phyloP scores from a whole-genome alignment of 2,329 filamentous ascomycete species.

The Aspergillus flavus region DNA sequence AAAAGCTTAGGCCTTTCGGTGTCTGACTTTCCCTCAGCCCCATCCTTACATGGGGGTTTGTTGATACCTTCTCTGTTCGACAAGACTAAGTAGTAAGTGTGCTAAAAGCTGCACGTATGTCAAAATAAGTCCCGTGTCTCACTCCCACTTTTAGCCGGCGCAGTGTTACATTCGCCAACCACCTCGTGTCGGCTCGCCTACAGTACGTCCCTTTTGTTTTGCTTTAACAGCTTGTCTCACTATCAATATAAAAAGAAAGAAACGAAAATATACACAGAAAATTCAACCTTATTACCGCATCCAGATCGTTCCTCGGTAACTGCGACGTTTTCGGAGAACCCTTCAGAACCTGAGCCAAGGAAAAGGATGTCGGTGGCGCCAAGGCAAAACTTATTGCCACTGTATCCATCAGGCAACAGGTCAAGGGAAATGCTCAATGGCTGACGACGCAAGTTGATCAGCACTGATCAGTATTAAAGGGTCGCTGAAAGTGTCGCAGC shows the following conservation, averaged over 20 bases:
- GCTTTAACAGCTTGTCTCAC: slow-evolving; percentile 3
- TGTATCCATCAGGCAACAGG: background rate
- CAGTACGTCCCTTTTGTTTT: background rate
- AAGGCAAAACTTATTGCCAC: slow-evolving; percentile 1
- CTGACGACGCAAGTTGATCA: background rate
- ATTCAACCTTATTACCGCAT: background rate
- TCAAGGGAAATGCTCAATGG: background rate
- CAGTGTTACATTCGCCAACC: background rate
- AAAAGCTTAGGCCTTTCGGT: background rate
- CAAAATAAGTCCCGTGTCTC: slow-evolving; percentile 3
- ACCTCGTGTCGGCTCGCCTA: background rate
- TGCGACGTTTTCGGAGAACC: background rate
- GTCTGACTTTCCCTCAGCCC: background rate
- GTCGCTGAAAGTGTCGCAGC: background rate
- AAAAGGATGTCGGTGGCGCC: background rate
- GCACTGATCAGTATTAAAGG: slow-evolving; percentile 1
- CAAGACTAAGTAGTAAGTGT: background rate
- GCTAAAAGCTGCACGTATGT: background rate
- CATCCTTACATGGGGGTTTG: background rate
- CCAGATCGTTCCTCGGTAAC: background rate
- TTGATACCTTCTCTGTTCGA: background rate
- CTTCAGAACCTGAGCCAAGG: background rate
- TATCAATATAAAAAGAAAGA: background rate
- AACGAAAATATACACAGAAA: background rate
- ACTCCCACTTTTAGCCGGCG: background rate